These are phyloP conservation scores for Diaporthe australafricana DNA, from an alignment of 2,329 filamentous ascomycete genomes.

Conservation along the genomic window DNA sequence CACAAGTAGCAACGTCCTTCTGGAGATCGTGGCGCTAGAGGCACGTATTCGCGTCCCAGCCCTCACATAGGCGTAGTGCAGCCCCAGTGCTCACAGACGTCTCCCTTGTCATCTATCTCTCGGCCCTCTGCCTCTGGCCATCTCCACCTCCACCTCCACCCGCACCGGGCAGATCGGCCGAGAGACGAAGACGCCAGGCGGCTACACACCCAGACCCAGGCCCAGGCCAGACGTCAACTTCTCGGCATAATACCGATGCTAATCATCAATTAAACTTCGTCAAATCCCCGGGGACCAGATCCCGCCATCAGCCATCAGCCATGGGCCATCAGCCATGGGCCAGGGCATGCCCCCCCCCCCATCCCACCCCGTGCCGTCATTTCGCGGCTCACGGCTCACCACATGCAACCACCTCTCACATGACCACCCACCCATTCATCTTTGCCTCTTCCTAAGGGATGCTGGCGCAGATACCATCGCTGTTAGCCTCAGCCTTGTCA, in stretches of 20 bases:
- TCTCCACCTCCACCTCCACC: background rate
- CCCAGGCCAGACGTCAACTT: background rate
- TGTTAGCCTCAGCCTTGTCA: constrained; percentile 13
- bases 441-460: background rate
- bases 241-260: constrained; percentile 22
- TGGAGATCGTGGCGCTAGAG: constrained; percentile 8
- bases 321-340: constrained; percentile 1
- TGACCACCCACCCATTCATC: background rate
- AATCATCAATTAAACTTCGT: constrained; percentile 16
- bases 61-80: constrained; percentile 16
- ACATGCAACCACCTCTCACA: constrained; percentile 5
- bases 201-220: background rate
- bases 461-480: background rate
- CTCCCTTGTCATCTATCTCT: background rate
- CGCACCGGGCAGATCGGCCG: background rate
- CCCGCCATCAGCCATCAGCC: constrained; percentile 4
- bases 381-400: constrained; percentile 8
- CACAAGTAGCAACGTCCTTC: constrained; percentile 20
- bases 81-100: background rate
- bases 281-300: constrained; percentile 9
- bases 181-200: background rate
- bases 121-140: background rate
- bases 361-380: background rate
- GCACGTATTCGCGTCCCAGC: constrained; percentile 23
- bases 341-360: constrained; percentile 1